phyloP scores from a whole-genome alignment of 495 filamentous ascomycete species.

The Daldinia caldariorum region DNA sequence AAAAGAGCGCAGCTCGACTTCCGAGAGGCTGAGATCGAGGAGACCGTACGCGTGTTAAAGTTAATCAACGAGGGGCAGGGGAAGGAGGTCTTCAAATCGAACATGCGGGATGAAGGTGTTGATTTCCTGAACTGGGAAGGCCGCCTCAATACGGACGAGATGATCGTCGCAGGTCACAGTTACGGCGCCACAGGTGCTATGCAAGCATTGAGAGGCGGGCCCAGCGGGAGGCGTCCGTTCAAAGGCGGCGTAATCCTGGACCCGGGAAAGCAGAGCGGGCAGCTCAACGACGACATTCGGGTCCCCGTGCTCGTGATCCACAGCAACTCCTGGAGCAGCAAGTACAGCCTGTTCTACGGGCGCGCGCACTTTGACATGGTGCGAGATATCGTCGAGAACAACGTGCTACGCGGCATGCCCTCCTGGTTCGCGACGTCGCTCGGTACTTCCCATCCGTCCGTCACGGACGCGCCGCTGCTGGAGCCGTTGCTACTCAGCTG shows the following conservation, averaged over 20 bases:
- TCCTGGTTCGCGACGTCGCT: slow-evolving; percentile 64
- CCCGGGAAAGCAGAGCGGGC: slow-evolving; percentile 63
- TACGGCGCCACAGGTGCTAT: slow-evolving; percentile 64
- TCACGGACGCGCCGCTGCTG: slow-evolving; percentile 65
- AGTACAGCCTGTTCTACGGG: slow-evolving; percentile 57
- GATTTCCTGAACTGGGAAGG: slow-evolving; percentile 47
- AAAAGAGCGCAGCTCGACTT: slow-evolving; percentile 60
- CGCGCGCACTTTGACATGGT: slow-evolving; percentile 64
- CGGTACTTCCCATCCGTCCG: slow-evolving; percentile 62
- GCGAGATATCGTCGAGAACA: slow-evolving; percentile 54
- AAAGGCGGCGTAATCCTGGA: slow-evolving; percentile 59
- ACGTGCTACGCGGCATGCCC: slow-evolving; percentile 47
- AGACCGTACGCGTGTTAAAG: slow-evolving; percentile 55
- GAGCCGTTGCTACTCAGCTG: slow-evolving; percentile 59
- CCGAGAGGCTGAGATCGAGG: slow-evolving; percentile 64
- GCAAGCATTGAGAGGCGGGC: slow-evolving; percentile 57
- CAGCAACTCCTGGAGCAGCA: slow-evolving; percentile 62
- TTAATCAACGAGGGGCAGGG: slow-evolving; percentile 57
- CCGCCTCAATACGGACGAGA: slow-evolving; percentile 51
- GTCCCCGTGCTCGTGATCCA: slow-evolving; percentile 62
- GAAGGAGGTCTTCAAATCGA: slow-evolving; percentile 43
- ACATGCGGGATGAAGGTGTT: slow-evolving; percentile 50
- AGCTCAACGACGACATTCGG: slow-evolving; percentile 59
- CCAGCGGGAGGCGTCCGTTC: slow-evolving; percentile 51
- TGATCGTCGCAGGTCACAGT: slow-evolving; percentile 62